Conservation (phyloP, 108 stramenopile species). For the Skeletonema marinoi region DNA sequence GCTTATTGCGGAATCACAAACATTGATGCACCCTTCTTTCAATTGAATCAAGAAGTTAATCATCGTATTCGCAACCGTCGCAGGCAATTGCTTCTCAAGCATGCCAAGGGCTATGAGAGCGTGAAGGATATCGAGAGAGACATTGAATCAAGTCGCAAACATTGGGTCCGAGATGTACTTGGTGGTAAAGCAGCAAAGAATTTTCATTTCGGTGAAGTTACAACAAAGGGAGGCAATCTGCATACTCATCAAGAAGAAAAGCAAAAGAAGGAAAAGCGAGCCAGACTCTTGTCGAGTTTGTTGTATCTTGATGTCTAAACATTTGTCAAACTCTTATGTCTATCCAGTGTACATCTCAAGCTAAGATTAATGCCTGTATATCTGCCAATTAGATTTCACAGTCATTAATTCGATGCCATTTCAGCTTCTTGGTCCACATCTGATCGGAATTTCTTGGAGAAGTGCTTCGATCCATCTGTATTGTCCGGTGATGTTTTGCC, state of each 20-base stretch:
- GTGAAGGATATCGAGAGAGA: conserved; percentile 29
- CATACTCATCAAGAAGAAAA: conserved; percentile 12
- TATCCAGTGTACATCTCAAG: background rate
- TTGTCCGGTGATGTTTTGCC: conserved; percentile 9
- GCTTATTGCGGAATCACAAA: conserved; percentile 34
- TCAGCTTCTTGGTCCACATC: background rate
- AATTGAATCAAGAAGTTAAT: conserved; percentile 25
- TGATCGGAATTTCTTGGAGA: conserved; percentile 33
- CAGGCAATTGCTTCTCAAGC: conserved; percentile 27
- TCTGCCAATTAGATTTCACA: background rate
- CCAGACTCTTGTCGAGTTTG: background rate
- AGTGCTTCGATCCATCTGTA: conserved; percentile 7
- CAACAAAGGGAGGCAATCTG: conserved; percentile 15
- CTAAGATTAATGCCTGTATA: background rate
- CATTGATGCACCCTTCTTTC: conserved; percentile 40
- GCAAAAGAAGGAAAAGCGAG: conserved; percentile 2
- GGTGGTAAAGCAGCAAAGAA: conserved; percentile 19
- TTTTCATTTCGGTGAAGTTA: conserved; percentile 34
- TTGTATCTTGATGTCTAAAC: background rate
- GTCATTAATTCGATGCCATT: background rate
- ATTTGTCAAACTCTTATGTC: background rate
- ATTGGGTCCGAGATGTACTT: conserved; percentile 22
- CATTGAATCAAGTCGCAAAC: conserved; percentile 25
- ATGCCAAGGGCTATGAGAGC: conserved; percentile 27
- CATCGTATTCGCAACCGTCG: conserved; percentile 23